Percentiles rank a stretch among this genome's conserved stretches.
Evolutionary conservation across 257 asterid species (phyloP).

Genomic region (Ajuga chamaepitys): DNA sequence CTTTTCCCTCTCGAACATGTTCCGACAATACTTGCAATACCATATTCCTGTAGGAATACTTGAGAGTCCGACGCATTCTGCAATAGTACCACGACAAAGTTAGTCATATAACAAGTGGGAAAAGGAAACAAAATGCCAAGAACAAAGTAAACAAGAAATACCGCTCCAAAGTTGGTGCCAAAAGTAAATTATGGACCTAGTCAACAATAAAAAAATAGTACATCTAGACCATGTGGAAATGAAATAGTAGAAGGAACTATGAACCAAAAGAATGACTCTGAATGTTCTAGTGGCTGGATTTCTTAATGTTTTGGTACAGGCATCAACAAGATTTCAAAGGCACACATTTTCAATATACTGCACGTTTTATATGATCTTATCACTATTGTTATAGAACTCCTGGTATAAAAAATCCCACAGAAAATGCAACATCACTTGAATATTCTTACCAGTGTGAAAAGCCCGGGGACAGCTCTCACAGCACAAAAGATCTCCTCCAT

Average conservation of each 20-base stretch:
- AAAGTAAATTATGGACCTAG: not conserved
- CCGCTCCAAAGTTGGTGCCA: not conserved
- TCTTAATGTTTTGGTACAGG: not conserved
- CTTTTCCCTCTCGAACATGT: constrained; percentile 50
- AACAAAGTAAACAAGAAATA: not conserved
- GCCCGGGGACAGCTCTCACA: constrained; percentile 90
- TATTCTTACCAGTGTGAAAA: constrained; percentile 63
- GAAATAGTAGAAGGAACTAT: not conserved
- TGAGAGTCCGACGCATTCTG: constrained; percentile 60
- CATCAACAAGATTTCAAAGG: not conserved
- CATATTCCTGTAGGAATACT: constrained; percentile 59
- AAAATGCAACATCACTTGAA: not conserved
- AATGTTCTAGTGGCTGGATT: not conserved
- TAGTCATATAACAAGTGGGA: constrained; percentile 2
- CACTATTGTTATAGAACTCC: not conserved
- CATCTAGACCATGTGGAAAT: constrained; percentile 11
- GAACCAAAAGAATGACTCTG: not conserved
- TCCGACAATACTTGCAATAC: constrained; percentile 67
- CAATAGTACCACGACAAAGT: constrained; percentile 16
- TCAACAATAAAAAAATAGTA: not conserved
- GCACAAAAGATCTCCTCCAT: constrained; percentile 74
- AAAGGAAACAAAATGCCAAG: not conserved
- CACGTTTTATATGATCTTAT: not conserved
- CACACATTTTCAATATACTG: not conserved
- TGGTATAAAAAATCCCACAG: not conserved